Evolutionary conservation across 805 yeast genomes (phyloP), one percentile per base, ranked within the genome.

Genomic region (Starmera dryadoides): DNA sequence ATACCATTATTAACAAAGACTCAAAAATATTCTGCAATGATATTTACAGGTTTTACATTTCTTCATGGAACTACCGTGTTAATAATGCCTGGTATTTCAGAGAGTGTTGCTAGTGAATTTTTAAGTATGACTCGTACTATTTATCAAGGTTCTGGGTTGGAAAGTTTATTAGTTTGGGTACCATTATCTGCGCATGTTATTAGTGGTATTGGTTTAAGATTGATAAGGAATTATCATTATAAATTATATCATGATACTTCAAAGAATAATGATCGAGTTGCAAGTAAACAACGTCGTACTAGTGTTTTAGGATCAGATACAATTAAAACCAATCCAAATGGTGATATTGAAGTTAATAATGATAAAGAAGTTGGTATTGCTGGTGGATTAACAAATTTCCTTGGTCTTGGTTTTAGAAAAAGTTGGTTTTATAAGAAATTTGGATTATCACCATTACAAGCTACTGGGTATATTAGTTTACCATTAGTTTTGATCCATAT

Each of bases 11-110:
- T 30, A 14, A 21, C 34, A 12, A 16, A 14, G 4, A 14, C 59
- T 0, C 93, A 84, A 58, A 75, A 75, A 52, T 79, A 75, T 55
- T 73, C 85, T 12, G 77, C 85, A 0, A 68, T 75, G 36, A 63
- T 77, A 9, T 76, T 84, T 53, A 52, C 71, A 0, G 59, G 69
- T 2, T 84, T 84, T 52, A 56, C 78, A 1, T 68, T 75, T 1
- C 57, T 83, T 9, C 93, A 84, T 54, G 49, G 75, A 0, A 43
- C 75, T 1, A 65, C 81, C 0, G 81, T 78, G 5, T 62, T 75
- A 0, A 46, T 74, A 2, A 66, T 73, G 0, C 91, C 93, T 0
- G 52, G 71, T 4, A 49, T 75, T 4, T 70, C 75, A 7, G 41
- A 59, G 1, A 65, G 56, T 0, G 40, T 66, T 3, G 72, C 75